A percentile compares a stretch with the other conserved stretches of the same genome.
Conservation (phyloP, 768 basidiomycete genomes). For the Cubamyces lactineus region DNA sequence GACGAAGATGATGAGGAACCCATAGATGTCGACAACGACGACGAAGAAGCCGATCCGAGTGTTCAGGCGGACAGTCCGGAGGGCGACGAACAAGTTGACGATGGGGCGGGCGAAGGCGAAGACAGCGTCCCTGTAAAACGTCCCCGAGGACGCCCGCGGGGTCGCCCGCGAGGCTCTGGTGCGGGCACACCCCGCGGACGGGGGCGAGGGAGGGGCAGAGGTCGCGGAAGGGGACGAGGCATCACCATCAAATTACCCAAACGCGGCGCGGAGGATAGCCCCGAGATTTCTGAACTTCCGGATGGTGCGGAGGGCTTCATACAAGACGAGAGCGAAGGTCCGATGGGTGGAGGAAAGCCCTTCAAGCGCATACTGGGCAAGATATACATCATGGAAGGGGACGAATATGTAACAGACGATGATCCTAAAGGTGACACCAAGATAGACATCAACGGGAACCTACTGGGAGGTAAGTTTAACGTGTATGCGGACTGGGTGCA, state of each 20-base stretch:
- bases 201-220: conserved; percentile 37
- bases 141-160: conserved; percentile 31
- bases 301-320: conserved; percentile 27
- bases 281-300: conserved; percentile 41
- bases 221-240: conserved; percentile 33
- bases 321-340: conserved; percentile 39
- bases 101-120: conserved; percentile 31
- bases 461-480: conserved; percentile 71
- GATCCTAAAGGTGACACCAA: conserved; percentile 91
- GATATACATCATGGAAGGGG: conserved; percentile 79
- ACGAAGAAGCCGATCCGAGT: conserved; percentile 40
- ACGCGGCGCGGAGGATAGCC: conserved; percentile 45
- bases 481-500: background rate
- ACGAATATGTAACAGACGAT: conserved; percentile 84
- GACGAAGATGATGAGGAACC: conserved; percentile 22
- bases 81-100: conserved; percentile 31
- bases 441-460: conserved; percentile 81
- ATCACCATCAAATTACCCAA: conserved; percentile 34
- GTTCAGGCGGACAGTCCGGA: conserved; percentile 37
- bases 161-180: conserved; percentile 28
- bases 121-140: conserved; percentile 30
- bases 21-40: conserved; percentile 29
- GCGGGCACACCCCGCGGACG: conserved; percentile 31
- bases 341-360: conserved; percentile 57
- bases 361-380: conserved; percentile 76